Base-by-base conservation (phyloP, 2,329 filamentous ascomycete genomes). In the Xylaria sp. region DNA sequence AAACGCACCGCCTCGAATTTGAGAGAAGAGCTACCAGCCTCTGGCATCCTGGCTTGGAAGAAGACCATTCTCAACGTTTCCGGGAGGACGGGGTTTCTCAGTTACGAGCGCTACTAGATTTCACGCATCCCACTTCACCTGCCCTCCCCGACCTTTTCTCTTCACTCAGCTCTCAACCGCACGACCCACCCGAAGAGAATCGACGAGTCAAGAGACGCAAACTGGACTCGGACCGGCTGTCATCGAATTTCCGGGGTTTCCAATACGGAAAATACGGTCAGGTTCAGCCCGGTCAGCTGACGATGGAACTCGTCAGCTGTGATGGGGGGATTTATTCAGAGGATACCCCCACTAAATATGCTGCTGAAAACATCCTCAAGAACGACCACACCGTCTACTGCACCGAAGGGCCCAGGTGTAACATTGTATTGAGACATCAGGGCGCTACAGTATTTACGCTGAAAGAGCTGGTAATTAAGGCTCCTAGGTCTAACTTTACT, bases 301-400 rank as follows among this genome's bases (percentile, higher is more conserved):
- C 86, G 68, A 93, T 97, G 92, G 92, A 97, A 76, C 89, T 97
- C 69, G 86, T 92, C 55, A 96, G 90, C 82, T 97, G 94, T 76
- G 94, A 97, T 77, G 94, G 93, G 45, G 94, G 94, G 49, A 84
- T 88, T 65, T 89, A 85, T 74, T 84, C 86, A 57, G 89, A 90
- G 68, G 87, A 90, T 80, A 83, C 61, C 80, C 83, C 49, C 2
- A 51, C 73, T 29, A 73, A 72, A 11, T 92, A 92, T 69, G 86
- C 86, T 13, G 89, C 90, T 22, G 92, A 94, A 72, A 97, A 97
- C 77, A 90, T 97, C 31, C 84, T 98, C 68, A 89, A 87, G 72
- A 90, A 94, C 77, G 93, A 98, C 78, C 84, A 85, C 65, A 92
- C 91, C 11, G 93, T 97, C 2, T 98, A 97, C 77, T 96, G 94